phyloP scores from a whole-genome alignment of 2,329 filamentous ascomycete genomes.

The Scolecobasidium constrictum region DNA sequence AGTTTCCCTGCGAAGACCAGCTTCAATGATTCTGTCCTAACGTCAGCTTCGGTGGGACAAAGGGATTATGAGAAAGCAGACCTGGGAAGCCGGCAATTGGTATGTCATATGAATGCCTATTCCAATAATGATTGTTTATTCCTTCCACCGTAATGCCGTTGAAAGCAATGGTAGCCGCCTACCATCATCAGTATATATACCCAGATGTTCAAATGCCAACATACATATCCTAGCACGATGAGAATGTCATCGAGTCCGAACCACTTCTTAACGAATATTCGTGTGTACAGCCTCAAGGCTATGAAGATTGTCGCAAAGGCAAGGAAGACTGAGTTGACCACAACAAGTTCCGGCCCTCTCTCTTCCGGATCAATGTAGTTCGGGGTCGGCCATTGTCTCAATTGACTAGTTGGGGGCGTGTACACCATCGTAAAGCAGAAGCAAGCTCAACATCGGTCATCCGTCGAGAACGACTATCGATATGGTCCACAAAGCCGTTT shows the following conservation, averaged over 20 bases:
- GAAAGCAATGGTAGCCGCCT: neutral
- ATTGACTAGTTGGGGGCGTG: neutral
- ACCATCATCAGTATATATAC: neutral
- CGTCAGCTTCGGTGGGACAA: neutral
- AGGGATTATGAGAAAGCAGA: neutral
- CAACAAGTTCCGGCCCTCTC: slow-evolving; percentile 23
- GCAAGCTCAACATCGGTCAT: too few relatives aligned
- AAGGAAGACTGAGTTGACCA: slow-evolving; percentile 8
- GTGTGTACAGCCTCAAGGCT: slow-evolving; percentile 1
- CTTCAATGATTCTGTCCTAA: slow-evolving; percentile 4
- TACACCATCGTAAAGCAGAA: too few relatives aligned
- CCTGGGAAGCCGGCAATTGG: slow-evolving; percentile 1
- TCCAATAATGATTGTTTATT: neutral
- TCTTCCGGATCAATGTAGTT: slow-evolving; percentile 28
- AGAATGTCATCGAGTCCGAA: neutral
- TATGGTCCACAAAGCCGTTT: too few relatives aligned
- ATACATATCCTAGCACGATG: neutral
- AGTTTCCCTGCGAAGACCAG: slow-evolving; percentile 7
- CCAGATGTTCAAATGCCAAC: neutral
- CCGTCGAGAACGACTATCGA: too few relatives aligned
- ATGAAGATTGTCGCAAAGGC: slow-evolving; percentile 5
- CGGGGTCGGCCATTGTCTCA: slow-evolving; percentile 25
- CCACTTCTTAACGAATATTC: neutral
- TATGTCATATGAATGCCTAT: slow-evolving; percentile 7
- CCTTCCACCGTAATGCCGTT: neutral